Percentiles rank a stretch among this genome's conserved stretches.
Evolutionary conservation across 2,329 filamentous ascomycete genomes (phyloP).

Genomic region (Beauveria sp.): DNA sequence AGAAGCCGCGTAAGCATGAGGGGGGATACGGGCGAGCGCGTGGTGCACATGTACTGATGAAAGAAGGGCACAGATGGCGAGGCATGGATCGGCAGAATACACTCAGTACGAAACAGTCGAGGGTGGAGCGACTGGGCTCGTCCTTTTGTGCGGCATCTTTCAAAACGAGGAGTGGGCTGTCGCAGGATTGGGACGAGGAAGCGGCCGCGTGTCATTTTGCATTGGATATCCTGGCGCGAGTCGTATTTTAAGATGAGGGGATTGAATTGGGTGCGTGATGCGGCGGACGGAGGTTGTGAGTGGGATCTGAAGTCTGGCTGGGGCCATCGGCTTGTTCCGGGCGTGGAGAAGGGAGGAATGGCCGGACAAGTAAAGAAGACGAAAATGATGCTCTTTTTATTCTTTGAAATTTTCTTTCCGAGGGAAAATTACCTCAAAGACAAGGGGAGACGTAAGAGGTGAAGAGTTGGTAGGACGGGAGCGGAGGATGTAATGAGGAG

Average conservation of each 20-base stretch:
- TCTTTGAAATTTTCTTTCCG: too few species aligned
- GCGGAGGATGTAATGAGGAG: too few species aligned
- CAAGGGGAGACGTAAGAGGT: too few species aligned
- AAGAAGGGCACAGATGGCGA: neutral
- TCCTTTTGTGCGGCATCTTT: neutral
- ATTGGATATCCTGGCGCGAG: neutral
- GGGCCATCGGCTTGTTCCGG: too few species aligned
- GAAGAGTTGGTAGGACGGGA: too few species aligned
- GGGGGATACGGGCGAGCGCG: neutral
- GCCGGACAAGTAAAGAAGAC: too few species aligned
- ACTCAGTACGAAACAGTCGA: neutral
- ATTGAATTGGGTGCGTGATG: neutral
- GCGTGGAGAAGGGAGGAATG: too few species aligned
- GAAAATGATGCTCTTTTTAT: too few species aligned
- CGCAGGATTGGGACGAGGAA: neutral
- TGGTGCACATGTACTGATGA: neutral
- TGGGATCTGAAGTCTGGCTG: too few species aligned
- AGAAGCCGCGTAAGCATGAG: neutral
- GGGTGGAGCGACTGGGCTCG: neutral
- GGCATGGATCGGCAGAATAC: neutral
- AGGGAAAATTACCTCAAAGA: too few species aligned
- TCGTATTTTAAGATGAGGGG: neutral
- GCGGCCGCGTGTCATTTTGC: neutral
- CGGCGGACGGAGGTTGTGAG: too few species aligned
- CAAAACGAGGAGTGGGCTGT: neutral